Conservation (phyloP, 2,329 filamentous ascomycete genomes). For the Colletotrichum tanaceti region DNA sequence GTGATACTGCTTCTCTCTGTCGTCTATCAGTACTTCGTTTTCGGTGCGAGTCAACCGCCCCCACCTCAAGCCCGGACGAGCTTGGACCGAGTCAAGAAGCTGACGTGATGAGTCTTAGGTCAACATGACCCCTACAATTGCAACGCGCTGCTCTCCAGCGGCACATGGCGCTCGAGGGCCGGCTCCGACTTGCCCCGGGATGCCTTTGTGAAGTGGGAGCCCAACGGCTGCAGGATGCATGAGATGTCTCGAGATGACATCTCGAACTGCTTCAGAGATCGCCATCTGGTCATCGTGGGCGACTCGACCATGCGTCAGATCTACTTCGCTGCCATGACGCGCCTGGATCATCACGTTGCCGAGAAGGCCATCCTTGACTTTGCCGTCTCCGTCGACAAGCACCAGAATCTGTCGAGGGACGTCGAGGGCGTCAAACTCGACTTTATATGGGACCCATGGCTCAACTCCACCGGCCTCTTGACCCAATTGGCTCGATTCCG, state of each 20-base stretch:
- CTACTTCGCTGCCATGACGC: conserved; percentile 62
- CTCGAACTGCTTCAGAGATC: conserved; percentile 61
- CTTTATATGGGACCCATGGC: conserved; percentile 71
- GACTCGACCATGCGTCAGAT: conserved; percentile 70
- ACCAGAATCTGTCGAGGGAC: conserved; percentile 31
- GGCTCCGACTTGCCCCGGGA: conserved; percentile 43
- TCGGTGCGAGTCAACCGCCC: conserved; percentile 10
- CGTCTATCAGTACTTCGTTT: conserved; percentile 37
- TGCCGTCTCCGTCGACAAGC: conserved; percentile 32
- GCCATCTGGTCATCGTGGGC: conserved; percentile 68
- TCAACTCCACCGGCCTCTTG: conserved; percentile 57
- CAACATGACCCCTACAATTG: conserved; percentile 65
- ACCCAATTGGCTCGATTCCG: conserved; percentile 37
- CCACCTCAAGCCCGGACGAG: background rate
- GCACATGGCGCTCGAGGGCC: conserved; percentile 59
- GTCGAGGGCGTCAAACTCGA: conserved; percentile 37
- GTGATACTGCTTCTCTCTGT: conserved; percentile 31
- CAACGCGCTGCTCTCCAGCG: conserved; percentile 60
- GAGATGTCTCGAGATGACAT: conserved; percentile 66
- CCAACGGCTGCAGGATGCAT: conserved; percentile 68
- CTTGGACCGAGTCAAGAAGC: conserved; percentile 2
- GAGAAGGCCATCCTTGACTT: conserved; percentile 38
- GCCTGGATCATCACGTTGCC: conserved; percentile 32
- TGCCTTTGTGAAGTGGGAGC: conserved; percentile 65
- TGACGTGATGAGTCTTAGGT: conserved; percentile 25